Percentiles rank a stretch among this genome's conserved stretches.
Conservation (phyloP, 768 basidiomycete species). For the Amanita polypyramis region DNA sequence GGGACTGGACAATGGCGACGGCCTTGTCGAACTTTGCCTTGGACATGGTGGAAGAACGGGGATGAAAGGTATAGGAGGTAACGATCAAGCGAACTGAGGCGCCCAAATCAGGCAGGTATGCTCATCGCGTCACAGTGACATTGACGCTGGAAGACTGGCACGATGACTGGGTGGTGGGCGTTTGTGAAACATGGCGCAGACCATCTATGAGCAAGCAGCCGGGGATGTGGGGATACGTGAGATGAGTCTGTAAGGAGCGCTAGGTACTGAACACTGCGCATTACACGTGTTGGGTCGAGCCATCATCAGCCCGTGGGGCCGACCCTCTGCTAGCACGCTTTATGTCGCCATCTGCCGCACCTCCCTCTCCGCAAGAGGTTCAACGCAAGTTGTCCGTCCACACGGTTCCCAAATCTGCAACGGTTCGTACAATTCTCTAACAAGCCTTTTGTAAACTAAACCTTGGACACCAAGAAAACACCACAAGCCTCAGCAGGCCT, state of each 20-base stretch:
- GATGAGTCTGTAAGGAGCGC: neutral
- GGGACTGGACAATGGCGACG: slow-evolving; percentile 47
- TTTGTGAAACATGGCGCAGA: neutral
- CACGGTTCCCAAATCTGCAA: slow-evolving; percentile 42
- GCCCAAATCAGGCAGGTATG: slow-evolving; percentile 11
- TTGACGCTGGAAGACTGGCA: neutral
- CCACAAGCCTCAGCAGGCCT: slow-evolving; percentile 16
- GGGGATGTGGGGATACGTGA: neutral
- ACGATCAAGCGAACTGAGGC: slow-evolving; percentile 5
- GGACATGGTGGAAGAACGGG: slow-evolving; percentile 38
- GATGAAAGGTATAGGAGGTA: slow-evolving; percentile 7
- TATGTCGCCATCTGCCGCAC: slow-evolving; percentile 38
- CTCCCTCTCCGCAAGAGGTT: slow-evolving; percentile 81
- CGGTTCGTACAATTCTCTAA: slow-evolving; percentile 20
- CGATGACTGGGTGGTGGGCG: neutral
- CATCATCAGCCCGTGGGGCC: neutral
- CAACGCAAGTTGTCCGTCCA: slow-evolving; percentile 78
- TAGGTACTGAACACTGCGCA: neutral
- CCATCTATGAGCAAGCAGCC: neutral
- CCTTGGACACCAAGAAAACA: slow-evolving; percentile 9
- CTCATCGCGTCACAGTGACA: neutral
- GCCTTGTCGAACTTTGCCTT: slow-evolving; percentile 70
- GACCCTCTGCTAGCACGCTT: too few species aligned
- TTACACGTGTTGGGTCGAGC: neutral
- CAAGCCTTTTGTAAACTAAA: slow-evolving; percentile 4